Conservation (phyloP, 345 rosid species). For the Hibiscus trionum region DNA sequence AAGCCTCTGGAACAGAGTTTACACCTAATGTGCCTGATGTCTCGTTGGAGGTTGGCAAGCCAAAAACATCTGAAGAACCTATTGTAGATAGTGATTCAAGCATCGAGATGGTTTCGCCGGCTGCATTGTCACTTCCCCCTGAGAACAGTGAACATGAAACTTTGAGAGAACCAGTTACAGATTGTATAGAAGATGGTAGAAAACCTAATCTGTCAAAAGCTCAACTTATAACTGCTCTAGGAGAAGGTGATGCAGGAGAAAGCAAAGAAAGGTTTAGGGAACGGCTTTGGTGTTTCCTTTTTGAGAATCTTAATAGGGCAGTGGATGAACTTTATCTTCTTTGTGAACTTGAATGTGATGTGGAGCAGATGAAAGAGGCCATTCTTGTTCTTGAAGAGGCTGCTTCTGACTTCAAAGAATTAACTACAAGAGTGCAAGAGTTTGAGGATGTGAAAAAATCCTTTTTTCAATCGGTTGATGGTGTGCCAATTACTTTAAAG, state of each 20-base stretch:
- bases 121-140: slow-evolving; percentile 13
- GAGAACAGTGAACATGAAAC: slow-evolving; percentile 22
- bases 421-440: slow-evolving; percentile 45
- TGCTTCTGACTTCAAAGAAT: slow-evolving; percentile 56
- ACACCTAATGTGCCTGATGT: slow-evolving; percentile 17
- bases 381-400: slow-evolving; percentile 69
- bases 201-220: slow-evolving; percentile 14
- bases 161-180: slow-evolving; percentile 15
- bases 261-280: slow-evolving; percentile 72
- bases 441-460: slow-evolving; percentile 51
- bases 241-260: slow-evolving; percentile 42
- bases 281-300: slow-evolving; percentile 74
- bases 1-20: slow-evolving; percentile 15
- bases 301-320: slow-evolving; percentile 73
- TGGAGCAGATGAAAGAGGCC: slow-evolving; percentile 72
- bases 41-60: slow-evolving; percentile 17
- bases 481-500: slow-evolving; percentile 35
- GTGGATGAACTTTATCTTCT: slow-evolving; percentile 73
- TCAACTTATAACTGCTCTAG: slow-evolving; percentile 23
- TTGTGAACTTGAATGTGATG: slow-evolving; percentile 64
- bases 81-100: slow-evolving; percentile 11
- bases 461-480: slow-evolving; percentile 35
- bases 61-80: slow-evolving; percentile 18
- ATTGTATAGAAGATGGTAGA: slow-evolving; percentile 16
- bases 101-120: slow-evolving; percentile 13